Conservation (phyloP, 2,329 filamentous ascomycete species). For the Amauroascus verrucosus region DNA sequence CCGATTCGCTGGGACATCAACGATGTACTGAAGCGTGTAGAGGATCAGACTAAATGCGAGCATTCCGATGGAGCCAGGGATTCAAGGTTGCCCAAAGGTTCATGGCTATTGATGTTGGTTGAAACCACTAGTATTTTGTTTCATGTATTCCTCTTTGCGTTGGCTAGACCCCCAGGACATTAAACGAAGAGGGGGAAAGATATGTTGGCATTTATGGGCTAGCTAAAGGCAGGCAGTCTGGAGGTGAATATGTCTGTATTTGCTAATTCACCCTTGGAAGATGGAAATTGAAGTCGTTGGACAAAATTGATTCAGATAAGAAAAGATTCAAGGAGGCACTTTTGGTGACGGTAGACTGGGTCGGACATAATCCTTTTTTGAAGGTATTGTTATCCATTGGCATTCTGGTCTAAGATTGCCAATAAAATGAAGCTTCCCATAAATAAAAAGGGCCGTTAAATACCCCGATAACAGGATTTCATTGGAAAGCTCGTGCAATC, state of each 20-base stretch:
- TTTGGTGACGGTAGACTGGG: not conserved
- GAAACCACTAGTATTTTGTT: no score
- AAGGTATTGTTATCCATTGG: constrained; percentile 6
- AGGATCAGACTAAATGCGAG: not conserved
- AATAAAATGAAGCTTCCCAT: constrained; percentile 10
- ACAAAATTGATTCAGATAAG: not conserved
- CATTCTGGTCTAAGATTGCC: constrained; percentile 6
- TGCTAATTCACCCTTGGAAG: no score
- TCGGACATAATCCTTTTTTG: not conserved
- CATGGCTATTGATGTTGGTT: not conserved
- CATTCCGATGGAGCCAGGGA: not conserved
- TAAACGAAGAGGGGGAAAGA: not conserved
- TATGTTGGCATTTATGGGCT: not conserved
- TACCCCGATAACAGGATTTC: constrained; percentile 6
- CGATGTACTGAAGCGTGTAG: not conserved
- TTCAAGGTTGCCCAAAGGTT: not conserved
- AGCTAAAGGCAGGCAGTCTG: not conserved
- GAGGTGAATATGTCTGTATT: no score
- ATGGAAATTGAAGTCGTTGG: no score
- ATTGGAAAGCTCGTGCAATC: constrained; percentile 12
- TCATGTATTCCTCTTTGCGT: not conserved
- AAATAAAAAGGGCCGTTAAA: constrained; percentile 7
- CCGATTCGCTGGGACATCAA: not conserved
- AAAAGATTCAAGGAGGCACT: not conserved
- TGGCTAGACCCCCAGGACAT: not conserved